Evolutionary conservation across 2,329 filamentous ascomycete species (phyloP), one percentile per base, ranked within the genome.

Genomic region (Dothidotthia symphoricarpi): DNA sequence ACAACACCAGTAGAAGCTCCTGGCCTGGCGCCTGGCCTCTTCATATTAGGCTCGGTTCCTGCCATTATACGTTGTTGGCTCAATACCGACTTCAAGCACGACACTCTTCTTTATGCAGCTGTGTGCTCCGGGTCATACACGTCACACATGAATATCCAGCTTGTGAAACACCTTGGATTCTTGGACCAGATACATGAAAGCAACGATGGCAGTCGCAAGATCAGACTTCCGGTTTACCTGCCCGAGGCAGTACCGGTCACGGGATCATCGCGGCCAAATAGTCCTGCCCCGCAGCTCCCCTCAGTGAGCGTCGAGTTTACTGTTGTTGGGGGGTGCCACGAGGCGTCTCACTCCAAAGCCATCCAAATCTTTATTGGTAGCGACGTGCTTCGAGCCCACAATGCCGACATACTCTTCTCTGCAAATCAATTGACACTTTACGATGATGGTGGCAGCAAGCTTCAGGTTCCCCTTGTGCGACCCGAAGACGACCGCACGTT

Each of bases 11-110:
- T 86, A 34, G 82, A 87, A 37, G 80, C 83, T 16, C 83, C 84
- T 16, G 81, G 80, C 28, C 85, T 91, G 28, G 87, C 90, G 13
- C 88, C 89, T 24, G 88, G 88, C 7, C 75, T 96, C 41, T 88
- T 89, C 62, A 78, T 95, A 35, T 75, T 96, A 12, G 89, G 91
- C 10, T 85, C 90, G 6, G 89, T 95, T 5, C 93, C 93, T 5
- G 88, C 89, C 19, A 95, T 98, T 51, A 87, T 97, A 40, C 85
- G 93, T 45, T 98, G 93, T 71, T 97, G 93, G 90, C 75, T 97
- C 53, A 91, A 87, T 16, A 85, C 83, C 24, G 84, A 88, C 57
- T 97, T 95, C 69, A 91, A 89, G 11, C 91, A 95, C 61, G 83
- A 86, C 49, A 85, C 88, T 8, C 77, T 97, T 12, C 75, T 96